Conservation (phyloP, 2,329 filamentous ascomycete genomes). For the Botrytis medusae region DNA sequence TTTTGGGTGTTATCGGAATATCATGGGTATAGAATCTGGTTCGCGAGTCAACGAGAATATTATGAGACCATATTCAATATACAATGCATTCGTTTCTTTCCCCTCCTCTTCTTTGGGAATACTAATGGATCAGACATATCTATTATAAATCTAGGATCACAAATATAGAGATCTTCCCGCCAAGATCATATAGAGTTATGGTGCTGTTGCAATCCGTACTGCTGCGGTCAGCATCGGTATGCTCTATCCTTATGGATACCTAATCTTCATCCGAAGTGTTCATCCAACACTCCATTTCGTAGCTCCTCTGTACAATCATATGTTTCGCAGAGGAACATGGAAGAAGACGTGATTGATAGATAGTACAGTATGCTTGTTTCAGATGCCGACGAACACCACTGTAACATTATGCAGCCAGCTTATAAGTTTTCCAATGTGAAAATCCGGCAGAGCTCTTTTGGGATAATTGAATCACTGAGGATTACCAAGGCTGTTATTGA, state of each 20-base stretch:
- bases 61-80: not conserved
- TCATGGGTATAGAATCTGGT: conserved; percentile 10
- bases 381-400: conserved; percentile 13
- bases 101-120: not conserved
- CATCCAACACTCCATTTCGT: not conserved
- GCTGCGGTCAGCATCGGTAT: conserved; percentile 1
- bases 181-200: conserved; percentile 3
- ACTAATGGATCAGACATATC: not conserved
- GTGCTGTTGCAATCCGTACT: not conserved
- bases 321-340: conserved; percentile 4
- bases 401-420: conserved; percentile 7
- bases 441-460: not conserved
- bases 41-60: conserved; percentile 13
- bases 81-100: not conserved
- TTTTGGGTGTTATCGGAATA: not conserved
- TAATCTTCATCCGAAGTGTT: not conserved
- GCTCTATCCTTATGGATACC: not conserved
- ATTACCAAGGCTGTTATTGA: not conserved
- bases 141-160: not conserved
- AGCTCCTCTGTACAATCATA: not conserved
- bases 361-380: conserved; percentile 11
- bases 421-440: not conserved
- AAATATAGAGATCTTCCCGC: not conserved
- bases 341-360: conserved; percentile 17
- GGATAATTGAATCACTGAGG: not conserved